phyloP scores from a whole-genome alignment of 139 green algal species.

The Picochlorum sp. region DNA sequence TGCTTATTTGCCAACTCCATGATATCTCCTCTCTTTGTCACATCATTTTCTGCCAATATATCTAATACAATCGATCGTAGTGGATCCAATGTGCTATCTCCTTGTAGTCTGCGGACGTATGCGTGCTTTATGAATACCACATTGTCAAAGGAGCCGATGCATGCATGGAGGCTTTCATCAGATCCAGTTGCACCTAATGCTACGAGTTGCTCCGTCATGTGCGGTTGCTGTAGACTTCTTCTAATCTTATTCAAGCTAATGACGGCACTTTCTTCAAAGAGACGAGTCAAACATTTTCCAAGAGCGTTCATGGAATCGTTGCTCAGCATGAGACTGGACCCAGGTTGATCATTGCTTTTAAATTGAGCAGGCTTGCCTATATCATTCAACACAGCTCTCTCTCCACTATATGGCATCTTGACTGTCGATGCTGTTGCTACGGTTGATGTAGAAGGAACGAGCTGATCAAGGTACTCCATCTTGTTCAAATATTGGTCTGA shows the following conservation, averaged over 20 bases:
- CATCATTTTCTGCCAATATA: conserved; percentile 26
- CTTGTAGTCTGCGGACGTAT: conserved; percentile 13
- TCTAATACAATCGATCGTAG: conserved; percentile 23
- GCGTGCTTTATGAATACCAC: conserved; percentile 12
- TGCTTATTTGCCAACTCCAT: conserved; percentile 25
- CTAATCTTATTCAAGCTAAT: conserved; percentile 21
- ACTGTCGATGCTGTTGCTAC: neutral
- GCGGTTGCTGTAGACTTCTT: neutral
- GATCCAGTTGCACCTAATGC: neutral
- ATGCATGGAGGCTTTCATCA: conserved; percentile 20
- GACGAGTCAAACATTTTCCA: neutral
- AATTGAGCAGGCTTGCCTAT: conserved; percentile 4
- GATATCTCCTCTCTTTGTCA: conserved; percentile 32
- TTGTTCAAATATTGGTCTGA: neutral
- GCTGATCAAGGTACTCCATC: conserved; percentile 19
- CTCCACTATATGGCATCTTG: neutral
- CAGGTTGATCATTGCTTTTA: neutral
- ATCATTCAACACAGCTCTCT: neutral
- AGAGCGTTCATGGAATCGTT: neutral
- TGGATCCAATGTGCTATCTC: conserved; percentile 21
- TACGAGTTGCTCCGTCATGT: conserved; percentile 4
- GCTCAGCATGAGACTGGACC: neutral
- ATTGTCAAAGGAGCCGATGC: conserved; percentile 6
- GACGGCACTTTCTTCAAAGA: conserved; percentile 13
- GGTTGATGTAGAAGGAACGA: conserved; percentile 10